Evolutionary conservation across 192 early-diverging fungal species (phyloP), one percentile per base, ranked within the genome.

Genomic region (Coemansia sp.): DNA sequence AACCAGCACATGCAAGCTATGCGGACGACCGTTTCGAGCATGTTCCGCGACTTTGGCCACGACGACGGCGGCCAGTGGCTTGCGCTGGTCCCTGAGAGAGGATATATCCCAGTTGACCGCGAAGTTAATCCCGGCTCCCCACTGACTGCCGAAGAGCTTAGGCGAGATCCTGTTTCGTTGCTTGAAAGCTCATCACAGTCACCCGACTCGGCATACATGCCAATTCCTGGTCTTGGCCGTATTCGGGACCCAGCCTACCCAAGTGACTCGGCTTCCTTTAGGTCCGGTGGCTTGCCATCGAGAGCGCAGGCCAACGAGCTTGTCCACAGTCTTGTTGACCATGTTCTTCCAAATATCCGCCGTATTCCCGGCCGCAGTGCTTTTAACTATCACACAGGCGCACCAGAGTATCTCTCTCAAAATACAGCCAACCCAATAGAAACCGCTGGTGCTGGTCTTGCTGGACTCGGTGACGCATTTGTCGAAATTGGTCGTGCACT

Each of bases 291-390:
- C 19, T 39, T 41, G 9, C 59, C 73, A 13, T 66, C 73, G 11
- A 49, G 43, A 10, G 67, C 73, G 1, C 63, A 59, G 54, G 64
- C 61, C 11, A 76, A 76, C 45, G 73, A 76, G 55, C 67, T 76
- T 25, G 42, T 58, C 11, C 57, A 66, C 49, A 62, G 70, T 4
- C 45, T 76, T 34, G 57, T 46, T 22, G 59, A 65, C 7, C 25
- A 51, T 18, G 53, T 66, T 22, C 34, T 70, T 56, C 67, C 73
- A 14, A 53, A 48, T 15, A 62, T 70, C 12, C 73, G 67, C 43
- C 57, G 60, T n/a, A 41, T 66, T 13, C 73, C 73, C 17, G 73
- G 59, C 33, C 43, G 37, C 21, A 38, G 22, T 12, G 52, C 54
- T 24, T 70, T 62, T 21, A 53, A 42, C n/a, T 76, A 63, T 22